phyloP scores from a whole-genome alignment of 2,329 filamentous ascomycete species.

The Beauveria varroae region DNA sequence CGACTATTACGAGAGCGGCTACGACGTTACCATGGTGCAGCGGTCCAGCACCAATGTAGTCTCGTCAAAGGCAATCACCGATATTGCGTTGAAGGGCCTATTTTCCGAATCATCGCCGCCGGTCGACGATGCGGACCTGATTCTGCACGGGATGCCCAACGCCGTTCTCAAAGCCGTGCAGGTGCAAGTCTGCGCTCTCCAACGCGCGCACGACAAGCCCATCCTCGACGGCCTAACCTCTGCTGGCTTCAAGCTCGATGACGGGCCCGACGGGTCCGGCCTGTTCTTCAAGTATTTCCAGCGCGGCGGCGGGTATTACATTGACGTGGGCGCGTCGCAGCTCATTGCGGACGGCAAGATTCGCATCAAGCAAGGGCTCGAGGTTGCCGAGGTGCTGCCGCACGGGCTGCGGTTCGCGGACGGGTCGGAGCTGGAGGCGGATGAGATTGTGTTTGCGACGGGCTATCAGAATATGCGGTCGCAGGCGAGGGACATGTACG shows the following conservation, averaged over 20 bases:
- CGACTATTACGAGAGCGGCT: slow-evolving; percentile 59
- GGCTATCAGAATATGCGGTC: slow-evolving; percentile 64
- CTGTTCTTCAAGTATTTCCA: slow-evolving; percentile 53
- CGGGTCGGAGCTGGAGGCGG: slow-evolving; percentile 48
- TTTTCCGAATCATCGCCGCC: slow-evolving; percentile 48
- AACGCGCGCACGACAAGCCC: slow-evolving; percentile 30
- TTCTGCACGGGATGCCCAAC: slow-evolving; percentile 48
- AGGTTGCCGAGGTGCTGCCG: slow-evolving; percentile 43
- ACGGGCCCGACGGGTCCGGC: slow-evolving; percentile 43
- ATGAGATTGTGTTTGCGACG: slow-evolving; percentile 57
- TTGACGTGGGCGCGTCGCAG: slow-evolving; percentile 57
- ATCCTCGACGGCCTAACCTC: slow-evolving; percentile 37
- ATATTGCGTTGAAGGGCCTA: slow-evolving; percentile 44
- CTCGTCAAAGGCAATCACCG: slow-evolving; percentile 43
- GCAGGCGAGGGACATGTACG: slow-evolving; percentile 53
- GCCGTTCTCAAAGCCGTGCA: slow-evolving; percentile 55
- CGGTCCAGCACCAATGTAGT: slow-evolving; percentile 59
- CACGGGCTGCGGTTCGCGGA: slow-evolving; percentile 42
- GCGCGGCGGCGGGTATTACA: slow-evolving; percentile 62
- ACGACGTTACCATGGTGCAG: slow-evolving; percentile 62
- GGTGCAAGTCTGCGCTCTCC: slow-evolving; percentile 29
- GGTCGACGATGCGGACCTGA: slow-evolving; percentile 58
- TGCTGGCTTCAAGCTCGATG: slow-evolving; percentile 51
- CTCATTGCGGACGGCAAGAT: slow-evolving; percentile 58
- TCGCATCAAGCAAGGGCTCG: slow-evolving; percentile 51